A percentile compares a stretch with the other conserved stretches of the same genome.
Evolutionary conservation across 2,329 filamentous ascomycete species (phyloP).

Genomic region (Coniochaeta sp.): DNA sequence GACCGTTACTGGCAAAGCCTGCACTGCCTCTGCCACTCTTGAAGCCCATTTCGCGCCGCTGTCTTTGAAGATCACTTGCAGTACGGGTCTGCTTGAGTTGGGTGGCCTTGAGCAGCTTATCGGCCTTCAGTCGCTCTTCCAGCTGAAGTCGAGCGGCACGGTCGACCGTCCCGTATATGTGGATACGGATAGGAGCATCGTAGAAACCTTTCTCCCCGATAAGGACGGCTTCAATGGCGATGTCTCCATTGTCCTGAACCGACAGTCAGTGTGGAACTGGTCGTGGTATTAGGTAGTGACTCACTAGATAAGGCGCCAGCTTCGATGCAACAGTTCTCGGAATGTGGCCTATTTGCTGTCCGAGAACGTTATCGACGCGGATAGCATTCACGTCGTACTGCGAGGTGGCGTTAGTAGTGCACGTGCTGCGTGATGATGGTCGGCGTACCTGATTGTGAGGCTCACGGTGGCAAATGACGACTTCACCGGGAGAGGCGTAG

Average conservation of each 20-base stretch:
- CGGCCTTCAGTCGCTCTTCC: constrained; percentile 54
- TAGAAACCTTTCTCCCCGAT: constrained; percentile 58
- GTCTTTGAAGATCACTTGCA: constrained; percentile 45
- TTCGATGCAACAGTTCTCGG: constrained; percentile 61
- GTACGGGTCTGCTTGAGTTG: constrained; percentile 47
- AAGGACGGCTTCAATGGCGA: constrained; percentile 63
- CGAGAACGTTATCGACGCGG: constrained; percentile 68
- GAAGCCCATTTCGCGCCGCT: constrained; percentile 28
- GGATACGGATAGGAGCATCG: constrained; percentile 66
- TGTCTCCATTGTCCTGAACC: constrained; percentile 44
- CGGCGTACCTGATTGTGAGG: constrained; percentile 48
- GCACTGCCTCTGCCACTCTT: constrained; percentile 30
- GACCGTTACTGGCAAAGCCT: constrained; percentile 23
- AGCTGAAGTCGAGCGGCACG: constrained; percentile 43
- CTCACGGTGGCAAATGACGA: constrained; percentile 57
- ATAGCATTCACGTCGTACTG: constrained; percentile 70
- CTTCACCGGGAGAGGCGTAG: constrained; percentile 54
- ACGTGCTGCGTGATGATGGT: too few species aligned
- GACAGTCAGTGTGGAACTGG: background rate
- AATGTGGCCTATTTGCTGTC: constrained; percentile 72
- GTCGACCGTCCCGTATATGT: constrained; percentile 61
- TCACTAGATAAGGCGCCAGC: constrained; percentile 64
- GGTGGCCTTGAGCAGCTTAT: constrained; percentile 56
- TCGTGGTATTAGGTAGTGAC: constrained; percentile 10
- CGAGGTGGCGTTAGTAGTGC: background rate